Evolutionary conservation across 2,329 filamentous ascomycete species (phyloP), one percentile per base, ranked within the genome.

Genomic region (Chrysosporium queenslandicum): DNA sequence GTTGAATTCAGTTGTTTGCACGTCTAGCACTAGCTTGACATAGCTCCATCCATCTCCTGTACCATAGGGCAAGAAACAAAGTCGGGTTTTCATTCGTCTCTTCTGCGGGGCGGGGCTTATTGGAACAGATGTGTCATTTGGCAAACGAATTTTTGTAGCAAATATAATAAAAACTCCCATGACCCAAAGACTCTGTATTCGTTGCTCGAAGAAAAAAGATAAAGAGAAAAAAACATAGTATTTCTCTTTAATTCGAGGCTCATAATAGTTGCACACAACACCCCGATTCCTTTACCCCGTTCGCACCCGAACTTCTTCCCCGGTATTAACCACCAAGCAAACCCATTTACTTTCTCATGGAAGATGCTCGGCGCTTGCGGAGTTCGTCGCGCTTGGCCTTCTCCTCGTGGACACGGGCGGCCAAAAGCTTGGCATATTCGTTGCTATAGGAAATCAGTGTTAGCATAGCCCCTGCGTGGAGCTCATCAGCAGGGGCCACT

Each of bases 361-460:
- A 96, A 74, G 87, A 94, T 67, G 91, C 91, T 73, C 92, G 83
- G 74, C 92, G 85, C 89, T 97, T 97, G 80, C 89, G 87, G 74
- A 85, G 78, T 78, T 97, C 91, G 66, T 83, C 84, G 80, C 92
- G 91, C 77, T 85, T 84, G 71, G 86, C 79, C 83, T 96, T 95
- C 79, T 89, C 86, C 80, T 98, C 92, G 71, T 83, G 79, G 69
- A 97, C 87, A 78, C 92, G 92, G 86, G 92, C 94, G 79, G 92
- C 88, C 60, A 98, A 82, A 74, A 97, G 76, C 77, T 91, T 83
- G 66, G 90, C 85, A 77, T 98, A 98, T 78, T 98, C 92, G 79
- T 87, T 90, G 58, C 91, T 11, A 11, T 47, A 50, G 39, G n/a
- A 36, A 30, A 55, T 29, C 32, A 36, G 4, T 48, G 42, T 23